These are phyloP conservation scores for Diaporthe sp. DNA, from an alignment of 2,329 filamentous ascomycete species.

Conservation along the genomic window DNA sequence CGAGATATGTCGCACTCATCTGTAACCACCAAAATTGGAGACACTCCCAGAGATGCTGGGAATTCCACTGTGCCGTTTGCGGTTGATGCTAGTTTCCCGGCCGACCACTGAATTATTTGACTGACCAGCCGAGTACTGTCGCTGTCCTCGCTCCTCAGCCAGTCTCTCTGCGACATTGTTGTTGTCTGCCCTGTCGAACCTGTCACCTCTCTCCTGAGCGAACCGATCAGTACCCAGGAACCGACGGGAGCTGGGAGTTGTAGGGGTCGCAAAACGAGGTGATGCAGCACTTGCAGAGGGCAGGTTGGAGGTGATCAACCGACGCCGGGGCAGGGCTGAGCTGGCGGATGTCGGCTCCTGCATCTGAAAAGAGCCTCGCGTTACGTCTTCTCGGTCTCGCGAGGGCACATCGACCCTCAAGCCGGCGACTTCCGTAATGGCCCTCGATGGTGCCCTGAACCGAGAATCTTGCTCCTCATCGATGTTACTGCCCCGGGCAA, in stretches of 20 bases:
- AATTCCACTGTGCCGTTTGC: constrained; percentile 60
- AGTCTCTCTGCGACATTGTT: constrained; percentile 54
- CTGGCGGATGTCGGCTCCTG: constrained; percentile 56
- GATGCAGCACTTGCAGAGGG: constrained; percentile 45
- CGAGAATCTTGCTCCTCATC: constrained; percentile 65
- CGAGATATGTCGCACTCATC: constrained; percentile 51
- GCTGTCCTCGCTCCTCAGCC: constrained; percentile 58
- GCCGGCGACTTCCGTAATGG: constrained; percentile 67
- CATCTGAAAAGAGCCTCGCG: constrained; percentile 40
- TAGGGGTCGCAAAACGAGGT: constrained; percentile 60
- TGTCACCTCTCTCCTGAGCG: constrained; percentile 53
- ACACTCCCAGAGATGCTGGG: constrained; percentile 55
- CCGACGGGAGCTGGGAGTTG: constrained; percentile 58
- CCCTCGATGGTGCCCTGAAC: constrained; percentile 71
- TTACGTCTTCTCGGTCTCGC: constrained; percentile 34
- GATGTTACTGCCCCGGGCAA: constrained; percentile 49
- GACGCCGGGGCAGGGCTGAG: constrained; percentile 66
- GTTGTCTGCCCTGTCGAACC: constrained; percentile 47
- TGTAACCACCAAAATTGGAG: constrained; percentile 59
- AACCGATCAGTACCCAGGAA: constrained; percentile 61
- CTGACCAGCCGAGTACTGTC: constrained; percentile 62
- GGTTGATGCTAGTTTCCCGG: constrained; percentile 62
- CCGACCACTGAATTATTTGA: constrained; percentile 53
- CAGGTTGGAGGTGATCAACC: constrained; percentile 64
- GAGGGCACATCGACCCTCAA: constrained; percentile 56